Evolutionary conservation across 139 green algal genomes (phyloP).

Genomic region (Monoraphidium neglectum): DNA sequence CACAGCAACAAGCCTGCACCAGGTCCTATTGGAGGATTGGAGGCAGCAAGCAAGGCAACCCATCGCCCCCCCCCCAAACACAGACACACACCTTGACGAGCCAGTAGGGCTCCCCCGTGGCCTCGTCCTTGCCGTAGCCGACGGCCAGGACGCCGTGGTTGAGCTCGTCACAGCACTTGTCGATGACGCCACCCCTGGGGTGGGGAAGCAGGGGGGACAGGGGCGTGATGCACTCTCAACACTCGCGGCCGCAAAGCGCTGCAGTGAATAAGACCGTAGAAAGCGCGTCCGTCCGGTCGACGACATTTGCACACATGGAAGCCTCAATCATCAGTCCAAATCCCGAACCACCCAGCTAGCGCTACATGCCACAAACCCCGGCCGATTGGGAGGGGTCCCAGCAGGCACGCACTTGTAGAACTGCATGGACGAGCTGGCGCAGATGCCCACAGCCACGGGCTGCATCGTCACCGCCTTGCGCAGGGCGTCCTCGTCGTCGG

Average conservation of each 20-base stretch:
- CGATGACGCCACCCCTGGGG: conserved; percentile 19
- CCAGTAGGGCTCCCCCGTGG: conserved; percentile 77
- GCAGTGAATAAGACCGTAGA: too few relatives aligned
- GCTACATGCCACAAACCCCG: too few relatives aligned
- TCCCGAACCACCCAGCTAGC: too few relatives aligned
- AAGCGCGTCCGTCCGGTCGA: too few relatives aligned
- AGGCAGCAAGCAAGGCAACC: not conserved
- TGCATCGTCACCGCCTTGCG: conserved; percentile 83
- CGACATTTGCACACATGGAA: too few relatives aligned
- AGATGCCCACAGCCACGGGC: conserved; percentile 94
- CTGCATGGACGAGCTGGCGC: conserved; percentile 71
- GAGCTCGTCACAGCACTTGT: conserved; percentile 80
- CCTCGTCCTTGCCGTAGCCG: conserved; percentile 81
- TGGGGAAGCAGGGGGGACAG: not conserved
- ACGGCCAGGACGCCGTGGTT: conserved; percentile 95
- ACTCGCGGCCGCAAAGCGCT: too few relatives aligned
- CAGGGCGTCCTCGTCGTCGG: conserved; percentile 66
- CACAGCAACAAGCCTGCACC: too few relatives aligned
- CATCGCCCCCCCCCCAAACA: not conserved
- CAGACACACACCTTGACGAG: conserved; percentile 85
- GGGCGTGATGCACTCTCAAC: too few relatives aligned
- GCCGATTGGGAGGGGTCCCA: not conserved
- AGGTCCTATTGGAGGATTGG: too few relatives aligned
- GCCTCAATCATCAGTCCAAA: too few relatives aligned
- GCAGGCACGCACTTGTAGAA: conserved; percentile 17